phyloP scores from a whole-genome alignment of 2,329 filamentous ascomycete genomes.

The Penicillium sp. region DNA sequence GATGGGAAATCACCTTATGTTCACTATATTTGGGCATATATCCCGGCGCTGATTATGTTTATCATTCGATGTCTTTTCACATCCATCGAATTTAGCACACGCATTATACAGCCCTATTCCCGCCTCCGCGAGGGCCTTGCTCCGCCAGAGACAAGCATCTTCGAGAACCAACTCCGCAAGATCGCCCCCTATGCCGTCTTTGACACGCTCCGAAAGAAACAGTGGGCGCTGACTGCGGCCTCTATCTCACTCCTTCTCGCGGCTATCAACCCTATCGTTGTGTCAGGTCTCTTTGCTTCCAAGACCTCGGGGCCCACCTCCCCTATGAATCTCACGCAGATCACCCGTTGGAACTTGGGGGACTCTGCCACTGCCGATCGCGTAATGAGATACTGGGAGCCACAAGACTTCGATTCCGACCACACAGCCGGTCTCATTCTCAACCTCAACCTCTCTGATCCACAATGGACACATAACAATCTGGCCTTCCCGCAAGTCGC shows the following conservation, averaged over 20 bases:
- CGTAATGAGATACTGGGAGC: not conserved
- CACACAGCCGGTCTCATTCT: conserved; percentile 21
- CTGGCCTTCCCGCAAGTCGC: conserved; percentile 26
- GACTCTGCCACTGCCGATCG: not conserved
- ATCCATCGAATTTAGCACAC: conserved; percentile 15
- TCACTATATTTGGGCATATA: conserved; percentile 24
- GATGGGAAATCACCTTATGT: conserved; percentile 21
- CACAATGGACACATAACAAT: conserved; percentile 34
- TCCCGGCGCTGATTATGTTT: conserved; percentile 24
- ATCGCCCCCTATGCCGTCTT: conserved; percentile 56
- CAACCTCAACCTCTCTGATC: conserved; percentile 32
- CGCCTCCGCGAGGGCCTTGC: conserved; percentile 11
- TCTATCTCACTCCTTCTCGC: conserved; percentile 16
- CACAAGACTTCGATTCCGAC: not conserved
- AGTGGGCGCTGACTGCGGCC: conserved; percentile 14
- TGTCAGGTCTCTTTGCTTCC: conserved; percentile 14
- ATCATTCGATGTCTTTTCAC: conserved; percentile 18
- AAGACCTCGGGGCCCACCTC: not conserved
- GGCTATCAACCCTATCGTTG: conserved; percentile 15
- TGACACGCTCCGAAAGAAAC: conserved; percentile 41
- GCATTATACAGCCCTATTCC: conserved; percentile 22
- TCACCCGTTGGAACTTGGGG: conserved; percentile 4
- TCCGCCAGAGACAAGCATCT: conserved; percentile 12
- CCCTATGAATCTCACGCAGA: not conserved
- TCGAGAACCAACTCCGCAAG: conserved; percentile 23